Conservation (phyloP, 202 grass and related monocot genomes). For the Alloteropsis angusta region DNA sequence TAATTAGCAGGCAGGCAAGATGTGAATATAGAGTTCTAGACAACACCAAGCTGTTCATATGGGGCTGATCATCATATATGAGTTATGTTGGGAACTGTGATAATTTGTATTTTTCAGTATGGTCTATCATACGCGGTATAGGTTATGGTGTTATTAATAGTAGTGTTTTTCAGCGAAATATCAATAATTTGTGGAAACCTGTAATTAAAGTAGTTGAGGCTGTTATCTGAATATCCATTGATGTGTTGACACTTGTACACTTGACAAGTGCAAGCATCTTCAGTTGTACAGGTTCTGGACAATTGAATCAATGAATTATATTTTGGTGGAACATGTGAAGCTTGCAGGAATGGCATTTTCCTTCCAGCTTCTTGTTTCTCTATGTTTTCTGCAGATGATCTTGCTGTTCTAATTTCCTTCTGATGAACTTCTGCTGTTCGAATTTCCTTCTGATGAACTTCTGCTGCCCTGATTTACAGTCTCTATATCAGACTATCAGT, state of each 20-base stretch:
- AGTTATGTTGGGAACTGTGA: not conserved
- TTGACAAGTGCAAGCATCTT: not conserved
- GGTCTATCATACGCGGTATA: not conserved
- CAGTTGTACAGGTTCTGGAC: not conserved
- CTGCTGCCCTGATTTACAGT: not conserved
- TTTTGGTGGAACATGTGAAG: not conserved
- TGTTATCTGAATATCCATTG: not conserved
- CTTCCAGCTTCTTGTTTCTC: not conserved
- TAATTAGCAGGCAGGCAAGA: conserved; percentile 15
- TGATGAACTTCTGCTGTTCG: not conserved
- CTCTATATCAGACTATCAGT: not conserved
- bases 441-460: not conserved
- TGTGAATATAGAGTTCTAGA: conserved; percentile 39
- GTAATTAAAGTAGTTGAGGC: not conserved
- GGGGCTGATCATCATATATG: not conserved
- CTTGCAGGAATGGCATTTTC: not conserved
- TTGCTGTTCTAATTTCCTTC: not conserved
- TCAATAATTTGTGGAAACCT: not conserved
- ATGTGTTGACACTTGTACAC: not conserved
- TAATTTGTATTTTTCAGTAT: conserved; percentile 4
- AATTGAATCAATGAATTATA: not conserved
- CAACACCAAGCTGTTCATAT: not conserved
- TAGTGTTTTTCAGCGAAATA: not conserved
- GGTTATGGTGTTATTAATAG: conserved; percentile 4
- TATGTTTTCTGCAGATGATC: not conserved